These are phyloP conservation scores for Mycena vitilis DNA, from an alignment of 768 basidiomycete species.

Conservation along the genomic window DNA sequence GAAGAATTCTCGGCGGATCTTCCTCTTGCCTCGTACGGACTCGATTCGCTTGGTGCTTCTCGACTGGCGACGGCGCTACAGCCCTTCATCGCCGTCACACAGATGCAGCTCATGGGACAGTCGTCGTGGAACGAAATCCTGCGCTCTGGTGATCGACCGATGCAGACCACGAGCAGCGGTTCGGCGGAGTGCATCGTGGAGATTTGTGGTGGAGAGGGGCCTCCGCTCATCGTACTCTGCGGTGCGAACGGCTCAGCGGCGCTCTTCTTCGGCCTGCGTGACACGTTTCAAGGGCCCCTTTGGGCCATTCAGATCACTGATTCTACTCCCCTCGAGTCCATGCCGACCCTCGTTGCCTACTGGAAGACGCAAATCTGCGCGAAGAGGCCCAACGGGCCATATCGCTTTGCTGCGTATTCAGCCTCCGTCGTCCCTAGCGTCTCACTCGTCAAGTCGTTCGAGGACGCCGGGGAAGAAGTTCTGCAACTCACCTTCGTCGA, in stretches of 20 bases:
- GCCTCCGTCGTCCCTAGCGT: constrained; percentile 16
- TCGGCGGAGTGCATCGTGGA: constrained; percentile 20
- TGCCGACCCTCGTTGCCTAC: constrained; percentile 17
- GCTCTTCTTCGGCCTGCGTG: constrained; percentile 12
- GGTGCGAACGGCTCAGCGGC: constrained; percentile 16
- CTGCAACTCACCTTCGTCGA: constrained; percentile 29
- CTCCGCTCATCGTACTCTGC: constrained; percentile 23
- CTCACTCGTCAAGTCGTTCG: constrained; percentile 17
- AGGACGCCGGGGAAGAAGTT: constrained; percentile 30
- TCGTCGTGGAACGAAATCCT: constrained; percentile 31
- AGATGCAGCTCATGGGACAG: constrained; percentile 46
- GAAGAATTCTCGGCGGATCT: constrained; percentile 44
- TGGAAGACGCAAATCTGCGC: constrained; percentile 21
- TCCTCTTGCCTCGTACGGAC: constrained; percentile 46
- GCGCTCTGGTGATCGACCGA: not conserved
- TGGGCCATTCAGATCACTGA: constrained; percentile 33
- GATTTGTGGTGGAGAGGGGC: constrained; percentile 10
- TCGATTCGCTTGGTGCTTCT: constrained; percentile 48
- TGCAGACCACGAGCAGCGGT: not conserved
- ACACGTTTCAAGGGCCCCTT: constrained; percentile 6
- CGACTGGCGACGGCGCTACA: constrained; percentile 41
- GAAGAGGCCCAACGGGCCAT: constrained; percentile 29
- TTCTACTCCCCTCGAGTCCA: constrained; percentile 9
- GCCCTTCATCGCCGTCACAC: constrained; percentile 39
- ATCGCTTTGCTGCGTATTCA: constrained; percentile 27